Percentiles rank a stretch among this genome's conserved stretches.
phyloP scores from a whole-genome alignment of 257 asterid species.

The Cynanchum wilfordii region DNA sequence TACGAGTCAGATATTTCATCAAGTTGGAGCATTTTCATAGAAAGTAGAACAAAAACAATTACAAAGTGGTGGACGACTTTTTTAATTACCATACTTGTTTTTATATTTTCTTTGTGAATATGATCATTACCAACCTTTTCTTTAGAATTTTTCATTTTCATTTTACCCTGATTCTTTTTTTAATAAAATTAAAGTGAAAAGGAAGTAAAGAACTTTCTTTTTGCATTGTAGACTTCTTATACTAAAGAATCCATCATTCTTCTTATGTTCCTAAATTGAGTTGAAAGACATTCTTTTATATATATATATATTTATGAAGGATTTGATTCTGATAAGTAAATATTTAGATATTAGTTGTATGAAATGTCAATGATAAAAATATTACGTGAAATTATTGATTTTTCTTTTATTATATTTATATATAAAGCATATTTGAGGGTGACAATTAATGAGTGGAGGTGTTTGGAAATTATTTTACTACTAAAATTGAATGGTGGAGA shows the following conservation, averaged over 20 bases:
- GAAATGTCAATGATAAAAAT: no score
- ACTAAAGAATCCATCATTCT: background rate
- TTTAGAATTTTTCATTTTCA: background rate
- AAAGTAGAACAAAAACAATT: slow-evolving; percentile 20
- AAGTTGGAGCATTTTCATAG: slow-evolving; percentile 30
- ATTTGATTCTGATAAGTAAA: no score
- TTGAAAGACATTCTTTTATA: background rate
- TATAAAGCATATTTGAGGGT: background rate
- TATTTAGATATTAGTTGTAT: no score
- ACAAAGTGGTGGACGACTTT: slow-evolving; percentile 38
- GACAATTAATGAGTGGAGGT: background rate
- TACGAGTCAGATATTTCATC: slow-evolving; percentile 59
- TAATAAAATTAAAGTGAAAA: background rate
- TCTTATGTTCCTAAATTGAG: slow-evolving; percentile 9
- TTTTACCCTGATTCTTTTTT: background rate
- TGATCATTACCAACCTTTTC: slow-evolving; percentile 12
- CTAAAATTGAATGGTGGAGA: background rate
- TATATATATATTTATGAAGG: no score
- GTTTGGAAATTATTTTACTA: no score
- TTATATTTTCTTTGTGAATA: slow-evolving; percentile 21
- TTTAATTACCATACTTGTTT: slow-evolving; percentile 14
- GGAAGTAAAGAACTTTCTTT: slow-evolving; percentile 22
- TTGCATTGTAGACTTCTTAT: slow-evolving; percentile 1
- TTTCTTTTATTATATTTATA: no score
- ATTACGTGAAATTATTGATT: no score